Base-by-base conservation (phyloP, 441 rosid species). In the Brassica hybrid region DNA sequence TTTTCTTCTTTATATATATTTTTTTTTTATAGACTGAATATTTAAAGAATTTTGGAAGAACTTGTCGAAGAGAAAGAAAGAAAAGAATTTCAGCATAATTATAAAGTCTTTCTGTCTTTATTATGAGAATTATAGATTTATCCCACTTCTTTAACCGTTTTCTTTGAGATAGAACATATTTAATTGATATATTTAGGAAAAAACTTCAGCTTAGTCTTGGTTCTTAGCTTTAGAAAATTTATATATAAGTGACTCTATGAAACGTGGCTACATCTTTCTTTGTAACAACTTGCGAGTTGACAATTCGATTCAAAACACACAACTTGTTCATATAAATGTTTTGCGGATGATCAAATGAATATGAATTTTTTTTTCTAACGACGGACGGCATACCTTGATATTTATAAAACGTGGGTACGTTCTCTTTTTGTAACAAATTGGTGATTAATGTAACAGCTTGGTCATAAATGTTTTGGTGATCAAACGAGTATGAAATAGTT, bases 391-490 rank as follows among this genome's bases (percentile, higher is more conserved):
- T 43, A 25, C 60, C 69, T 7, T 73, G 11, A 34, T 52, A 18
- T 34, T 63, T 63, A 38, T 69, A 62, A 63, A 70, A 38, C 48
- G 75, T 70, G 32, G n/a, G 66, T 38, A 17, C 71, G 71, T 70
- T 70, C 65, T 54, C 36, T 54, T n/a, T n/a, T 23, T 70, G 9
- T 23, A 23, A 23, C 64, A 59, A 59, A 25, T 12, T 59, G 64
- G 36, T 59, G 17, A 59, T 12, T 23, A 59, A 12, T 59, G 16
- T 21, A 36, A 23, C 30, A 60, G 50, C 27, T 60, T 41, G 21
- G 32, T 4, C 38, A 18, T 67, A 18, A 45, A 67, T 58, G 14
- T 59, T 43, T 41, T 74, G 19, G 36, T 74, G 63, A 23, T 57
- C 19, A 38, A 65, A 36, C 3, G 61, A 65, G 27, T 54, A 54